Evolutionary conservation across 1,139 yeast species (phyloP).

Genomic region (Magnusiomyces starmeri): DNA sequence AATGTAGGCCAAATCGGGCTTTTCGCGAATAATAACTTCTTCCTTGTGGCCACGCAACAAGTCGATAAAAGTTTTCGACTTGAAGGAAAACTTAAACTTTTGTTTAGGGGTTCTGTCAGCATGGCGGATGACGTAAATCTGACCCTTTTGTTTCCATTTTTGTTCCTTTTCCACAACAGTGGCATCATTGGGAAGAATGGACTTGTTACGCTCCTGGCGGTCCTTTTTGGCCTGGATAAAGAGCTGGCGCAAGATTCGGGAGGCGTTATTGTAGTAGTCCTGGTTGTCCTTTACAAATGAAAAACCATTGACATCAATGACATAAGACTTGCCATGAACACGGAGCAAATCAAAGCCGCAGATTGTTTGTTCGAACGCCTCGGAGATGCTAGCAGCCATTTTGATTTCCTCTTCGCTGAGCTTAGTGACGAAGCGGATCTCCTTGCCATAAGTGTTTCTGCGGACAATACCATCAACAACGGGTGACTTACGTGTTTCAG

Average conservation of each 20-base stretch:
- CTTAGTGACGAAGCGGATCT: conserved; percentile 81
- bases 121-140: conserved; percentile 87
- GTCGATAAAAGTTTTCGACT: conserved; percentile 78
- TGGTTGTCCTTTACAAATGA: conserved; percentile 93
- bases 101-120: conserved; percentile 99
- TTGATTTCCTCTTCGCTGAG: conserved; percentile 63
- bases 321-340: conserved; percentile 82
- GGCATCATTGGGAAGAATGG: conserved; percentile 16
- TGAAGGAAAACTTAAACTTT: conserved; percentile 91
- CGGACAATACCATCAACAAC: conserved; percentile 98
- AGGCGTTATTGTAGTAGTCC: conserved; percentile 78
- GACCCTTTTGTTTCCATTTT: conserved; percentile 94
- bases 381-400: conserved; percentile 74
- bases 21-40: conserved; percentile 90
- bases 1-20: conserved; percentile 77
- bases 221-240: conserved; percentile 56
- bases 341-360: conserved; percentile 95
- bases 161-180: conserved; percentile 70
- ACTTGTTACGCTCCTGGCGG: conserved; percentile 34
- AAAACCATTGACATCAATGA: conserved; percentile 96
- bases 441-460: conserved; percentile 96
- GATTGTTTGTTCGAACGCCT: conserved; percentile 83
- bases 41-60: conserved; percentile 89
- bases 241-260: conserved; percentile 66
- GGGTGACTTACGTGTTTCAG: conserved; percentile 96